Evolutionary conservation across 2,329 filamentous ascomycete genomes (phyloP), one percentile per base, ranked within the genome.

Genomic region (Emmonsia crescens): DNA sequence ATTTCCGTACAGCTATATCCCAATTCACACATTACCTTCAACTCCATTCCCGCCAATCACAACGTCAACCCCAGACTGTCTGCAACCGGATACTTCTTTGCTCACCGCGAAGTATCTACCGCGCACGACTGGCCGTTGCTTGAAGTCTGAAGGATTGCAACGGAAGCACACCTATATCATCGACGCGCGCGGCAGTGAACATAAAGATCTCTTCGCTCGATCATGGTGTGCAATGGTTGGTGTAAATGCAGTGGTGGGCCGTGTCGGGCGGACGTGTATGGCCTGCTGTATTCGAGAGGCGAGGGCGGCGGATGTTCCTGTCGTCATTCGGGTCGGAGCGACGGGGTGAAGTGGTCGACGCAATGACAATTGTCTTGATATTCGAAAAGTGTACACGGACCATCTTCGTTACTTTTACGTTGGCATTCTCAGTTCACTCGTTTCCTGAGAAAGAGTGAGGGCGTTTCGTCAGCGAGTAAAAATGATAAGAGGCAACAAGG

Each of bases 151-250:
- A 29, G 52, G 24, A 6, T 12, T 29, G 54, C 57, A 51, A 42
- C 57, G 61, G 56, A 49, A 38, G 9, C 64, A 62, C 27, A 70
- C 66, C 36, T 67, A 72, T 33, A 68, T 77, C 33, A 63, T 76
- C 12, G 74, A 77, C 42, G 72, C 75, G 44, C 71, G 74, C 14
- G 70, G 71, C 21, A 67, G 62, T 60, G 64, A 66, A 36, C 68
- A 71, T 16, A 74, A 72, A 62, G 76, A 78, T 64, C 71, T 73
- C 0, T 74, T 78, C 60, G 76, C 70, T 6, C 71, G 77, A 27
- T 75, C 76, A 2, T 79, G 77, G 77, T 78, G 77, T 64, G 73
- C 76, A 10, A 71, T 75, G 40, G 70, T 74, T 38, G 77, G 75
- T 14, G 71, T 70, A 48, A 68, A 76, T 67, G 76, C 76, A 3